Conservation (phyloP, 352 stramenopile genomes). For the Phytophthora uliginosa region DNA sequence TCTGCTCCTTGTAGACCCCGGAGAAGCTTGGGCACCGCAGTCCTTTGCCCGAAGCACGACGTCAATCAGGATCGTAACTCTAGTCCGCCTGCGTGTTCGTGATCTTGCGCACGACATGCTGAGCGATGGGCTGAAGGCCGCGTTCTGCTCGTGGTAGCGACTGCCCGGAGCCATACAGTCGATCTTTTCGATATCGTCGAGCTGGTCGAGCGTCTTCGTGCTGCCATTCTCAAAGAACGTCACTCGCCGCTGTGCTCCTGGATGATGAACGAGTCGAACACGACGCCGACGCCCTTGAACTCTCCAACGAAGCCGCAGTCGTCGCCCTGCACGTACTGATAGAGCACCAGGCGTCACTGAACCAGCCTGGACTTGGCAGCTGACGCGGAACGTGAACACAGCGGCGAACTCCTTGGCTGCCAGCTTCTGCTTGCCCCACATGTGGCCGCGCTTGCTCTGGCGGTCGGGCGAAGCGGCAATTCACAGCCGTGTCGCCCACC, state of each 20-base stretch:
- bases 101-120: conserved; percentile 87
- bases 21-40: too few species aligned
- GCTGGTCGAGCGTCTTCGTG: conserved; percentile 77
- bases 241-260: conserved; percentile 79
- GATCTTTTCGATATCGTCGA: conserved; percentile 73
- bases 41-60: conserved; percentile 65
- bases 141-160: conserved; percentile 87
- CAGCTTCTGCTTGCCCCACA: conserved; percentile 81
- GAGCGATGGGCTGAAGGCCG: conserved; percentile 76
- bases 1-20: too few species aligned
- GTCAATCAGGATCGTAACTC: conserved; percentile 76
- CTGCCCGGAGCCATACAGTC: conserved; percentile 86
- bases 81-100: conserved; percentile 73
- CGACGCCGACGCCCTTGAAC: conserved; percentile 80
- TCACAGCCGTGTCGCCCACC: conserved; percentile 73
- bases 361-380: conserved; percentile 79
- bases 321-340: conserved; percentile 65
- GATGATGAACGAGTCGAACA: conserved; percentile 91
- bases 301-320: conserved; percentile 84
- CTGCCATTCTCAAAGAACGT: conserved; percentile 86
- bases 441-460: conserved; percentile 78
- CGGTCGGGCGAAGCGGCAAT: conserved; percentile 87
- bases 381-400: conserved; percentile 89
- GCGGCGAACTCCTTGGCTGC: conserved; percentile 73
- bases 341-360: conserved; percentile 83